Percentiles rank a stretch among this genome's conserved stretches.
These are phyloP conservation scores for Nigrospora osmanthi DNA, from an alignment of 2,329 filamentous ascomycete genomes.

Conservation along the genomic window DNA sequence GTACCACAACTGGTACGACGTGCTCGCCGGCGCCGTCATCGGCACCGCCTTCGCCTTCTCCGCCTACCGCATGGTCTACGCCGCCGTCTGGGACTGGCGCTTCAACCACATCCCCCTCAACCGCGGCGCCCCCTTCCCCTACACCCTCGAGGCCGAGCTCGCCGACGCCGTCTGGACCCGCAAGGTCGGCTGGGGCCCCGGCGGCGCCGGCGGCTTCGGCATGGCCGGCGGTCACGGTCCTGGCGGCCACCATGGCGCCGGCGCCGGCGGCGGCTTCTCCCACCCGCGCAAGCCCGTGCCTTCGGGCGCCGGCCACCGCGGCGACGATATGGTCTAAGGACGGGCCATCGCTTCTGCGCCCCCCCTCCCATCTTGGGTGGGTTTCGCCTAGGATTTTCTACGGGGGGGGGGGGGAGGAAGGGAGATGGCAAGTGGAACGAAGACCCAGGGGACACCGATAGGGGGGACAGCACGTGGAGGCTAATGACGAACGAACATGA, in stretches of 20 bases:
- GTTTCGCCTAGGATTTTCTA: too few species aligned
- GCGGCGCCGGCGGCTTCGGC: slow-evolving; percentile 24
- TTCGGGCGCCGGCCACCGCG: not conserved
- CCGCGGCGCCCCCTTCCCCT: slow-evolving; percentile 46
- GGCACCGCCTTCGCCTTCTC: slow-evolving; percentile 59
- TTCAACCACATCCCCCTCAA: slow-evolving; percentile 58
- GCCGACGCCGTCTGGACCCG: slow-evolving; percentile 49
- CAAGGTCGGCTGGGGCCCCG: slow-evolving; percentile 51
- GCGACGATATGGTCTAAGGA: not conserved
- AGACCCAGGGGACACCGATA: too few species aligned
- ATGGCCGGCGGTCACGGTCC: not conserved
- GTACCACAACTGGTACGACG: slow-evolving; percentile 70
- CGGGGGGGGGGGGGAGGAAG: too few species aligned
- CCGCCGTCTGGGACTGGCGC: slow-evolving; percentile 60
- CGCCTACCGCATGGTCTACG: slow-evolving; percentile 60
- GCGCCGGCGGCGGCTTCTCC: not conserved
- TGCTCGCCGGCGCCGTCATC: slow-evolving; percentile 58
- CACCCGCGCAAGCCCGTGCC: not conserved
- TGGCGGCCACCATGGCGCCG: not conserved
- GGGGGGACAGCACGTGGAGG: too few species aligned
- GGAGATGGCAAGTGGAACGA: too few species aligned
- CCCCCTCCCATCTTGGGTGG: too few species aligned
- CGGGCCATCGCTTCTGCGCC: too few species aligned
- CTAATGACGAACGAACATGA: too few species aligned
- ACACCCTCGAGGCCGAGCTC: slow-evolving; percentile 36